Conservation (phyloP, 2,329 filamentous ascomycete species). For the Xenoacremonium recifei region DNA sequence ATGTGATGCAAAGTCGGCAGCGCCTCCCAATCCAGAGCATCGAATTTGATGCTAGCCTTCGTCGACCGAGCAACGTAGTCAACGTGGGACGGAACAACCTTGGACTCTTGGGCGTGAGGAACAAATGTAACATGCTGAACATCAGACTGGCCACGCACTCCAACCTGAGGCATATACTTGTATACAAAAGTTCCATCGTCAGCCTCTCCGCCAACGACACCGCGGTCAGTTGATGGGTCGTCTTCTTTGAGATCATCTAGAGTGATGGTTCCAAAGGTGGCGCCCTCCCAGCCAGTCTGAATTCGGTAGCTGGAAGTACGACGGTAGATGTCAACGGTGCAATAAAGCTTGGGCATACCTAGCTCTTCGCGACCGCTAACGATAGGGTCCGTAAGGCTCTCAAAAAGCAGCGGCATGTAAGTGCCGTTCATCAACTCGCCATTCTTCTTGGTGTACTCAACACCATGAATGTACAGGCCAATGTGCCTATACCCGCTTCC, state of each 20-base stretch:
- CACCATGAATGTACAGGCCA: conserved; percentile 62
- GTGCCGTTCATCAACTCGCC: conserved; percentile 48
- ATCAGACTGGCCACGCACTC: conserved; percentile 49
- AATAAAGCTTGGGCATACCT: conserved; percentile 59
- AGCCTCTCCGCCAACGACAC: conserved; percentile 1
- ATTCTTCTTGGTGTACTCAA: conserved; percentile 52
- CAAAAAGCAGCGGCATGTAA: conserved; percentile 57
- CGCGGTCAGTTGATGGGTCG: background rate
- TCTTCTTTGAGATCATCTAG: conserved; percentile 6
- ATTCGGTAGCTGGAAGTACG: conserved; percentile 1
- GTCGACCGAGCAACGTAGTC: background rate
- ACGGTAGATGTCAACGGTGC: conserved; percentile 42
- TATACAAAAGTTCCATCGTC: conserved; percentile 54
- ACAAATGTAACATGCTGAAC: conserved; percentile 49
- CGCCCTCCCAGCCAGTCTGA: conserved; percentile 13
- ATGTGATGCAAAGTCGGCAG: conserved; percentile 18
- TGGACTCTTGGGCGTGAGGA: conserved; percentile 30
- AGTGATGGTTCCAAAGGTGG: conserved; percentile 6
- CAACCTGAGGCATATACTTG: conserved; percentile 56
- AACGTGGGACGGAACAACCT: conserved; percentile 9
- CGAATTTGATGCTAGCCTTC: background rate
- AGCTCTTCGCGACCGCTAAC: conserved; percentile 59
- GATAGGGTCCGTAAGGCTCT: conserved; percentile 58
- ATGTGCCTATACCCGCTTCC: conserved; percentile 57
- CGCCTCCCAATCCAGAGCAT: conserved; percentile 6